phyloP scores from a whole-genome alignment of 2,329 filamentous ascomycete species.

The Ascochyta clinopodiicola region DNA sequence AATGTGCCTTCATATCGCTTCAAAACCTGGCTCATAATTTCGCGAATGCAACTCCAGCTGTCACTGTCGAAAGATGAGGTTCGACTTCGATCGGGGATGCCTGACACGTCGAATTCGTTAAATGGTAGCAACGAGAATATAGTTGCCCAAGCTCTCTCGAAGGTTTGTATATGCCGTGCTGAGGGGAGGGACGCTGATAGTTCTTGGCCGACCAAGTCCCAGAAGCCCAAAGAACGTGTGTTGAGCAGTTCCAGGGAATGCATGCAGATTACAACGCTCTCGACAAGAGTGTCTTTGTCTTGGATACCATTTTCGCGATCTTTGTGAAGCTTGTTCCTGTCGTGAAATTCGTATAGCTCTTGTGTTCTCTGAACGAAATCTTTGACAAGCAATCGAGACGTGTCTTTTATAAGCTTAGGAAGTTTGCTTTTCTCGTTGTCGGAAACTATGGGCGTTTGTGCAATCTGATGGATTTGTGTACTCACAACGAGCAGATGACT shows the following conservation, averaged over 20 bases:
- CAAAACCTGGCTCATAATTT: slow-evolving; percentile 56
- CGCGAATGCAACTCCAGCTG: slow-evolving; percentile 59
- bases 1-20: slow-evolving; percentile 55
- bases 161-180: slow-evolving; percentile 35
- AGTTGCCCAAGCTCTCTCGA: slow-evolving; percentile 51
- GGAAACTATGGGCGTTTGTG: slow-evolving; percentile 34
- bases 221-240: slow-evolving; percentile 48
- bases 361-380: slow-evolving; percentile 44
- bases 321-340: slow-evolving; percentile 51
- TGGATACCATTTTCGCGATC: slow-evolving; percentile 58
- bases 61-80: slow-evolving; percentile 51
- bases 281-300: slow-evolving; percentile 51
- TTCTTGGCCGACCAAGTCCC: slow-evolving; percentile 52
- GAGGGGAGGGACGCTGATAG: slow-evolving; percentile 28
- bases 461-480: slow-evolving; percentile 41
- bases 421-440: slow-evolving; percentile 22
- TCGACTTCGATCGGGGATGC: slow-evolving; percentile 53
- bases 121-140: slow-evolving; percentile 62
- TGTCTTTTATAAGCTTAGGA: slow-evolving; percentile 40
- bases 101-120: slow-evolving; percentile 58
- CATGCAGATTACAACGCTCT: slow-evolving; percentile 56
- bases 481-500: slow-evolving; percentile 40
- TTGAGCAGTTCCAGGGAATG: slow-evolving; percentile 49
- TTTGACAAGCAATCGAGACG: slow-evolving; percentile 47
- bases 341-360: slow-evolving; percentile 53